phyloP scores from a whole-genome alignment of 2,329 filamentous ascomycete species.

The Fusarium redolens region DNA sequence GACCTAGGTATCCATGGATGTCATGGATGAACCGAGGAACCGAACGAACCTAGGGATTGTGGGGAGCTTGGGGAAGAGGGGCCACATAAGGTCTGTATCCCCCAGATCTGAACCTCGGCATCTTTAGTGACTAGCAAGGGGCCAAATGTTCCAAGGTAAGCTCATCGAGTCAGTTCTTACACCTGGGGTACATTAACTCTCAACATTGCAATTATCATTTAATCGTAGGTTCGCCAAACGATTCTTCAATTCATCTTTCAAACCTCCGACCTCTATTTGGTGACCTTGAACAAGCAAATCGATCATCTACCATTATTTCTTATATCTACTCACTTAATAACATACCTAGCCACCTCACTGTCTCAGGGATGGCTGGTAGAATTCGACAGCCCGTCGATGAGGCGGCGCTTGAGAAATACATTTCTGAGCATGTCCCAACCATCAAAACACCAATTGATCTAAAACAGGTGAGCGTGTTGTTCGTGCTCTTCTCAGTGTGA shows the following conservation, averaged over 20 bases:
- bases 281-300: neutral
- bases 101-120: constrained; percentile 43
- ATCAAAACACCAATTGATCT: constrained; percentile 86
- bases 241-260: neutral
- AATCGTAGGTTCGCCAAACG: neutral
- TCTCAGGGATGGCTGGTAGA: constrained; percentile 77
- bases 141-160: constrained; percentile 13
- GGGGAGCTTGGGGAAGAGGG: constrained; percentile 39
- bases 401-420: constrained; percentile 80
- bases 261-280: neutral
- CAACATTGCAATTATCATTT: constrained; percentile 1
- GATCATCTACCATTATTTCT: neutral
- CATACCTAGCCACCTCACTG: neutral
- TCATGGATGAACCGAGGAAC: constrained; percentile 12
- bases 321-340: neutral
- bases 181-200: constrained; percentile 9
- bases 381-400: constrained; percentile 93
- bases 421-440: constrained; percentile 80
- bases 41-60: constrained; percentile 19
- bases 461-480: constrained; percentile 76
- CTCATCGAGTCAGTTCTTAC: constrained; percentile 1
- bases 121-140: constrained; percentile 23
- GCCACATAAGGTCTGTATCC: constrained; percentile 8
- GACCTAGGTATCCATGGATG: neutral
- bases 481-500: neutral